Evolutionary conservation across 495 filamentous ascomycete species (phyloP), one percentile per base, ranked within the genome.

Genomic region (Letharia columbiana): DNA sequence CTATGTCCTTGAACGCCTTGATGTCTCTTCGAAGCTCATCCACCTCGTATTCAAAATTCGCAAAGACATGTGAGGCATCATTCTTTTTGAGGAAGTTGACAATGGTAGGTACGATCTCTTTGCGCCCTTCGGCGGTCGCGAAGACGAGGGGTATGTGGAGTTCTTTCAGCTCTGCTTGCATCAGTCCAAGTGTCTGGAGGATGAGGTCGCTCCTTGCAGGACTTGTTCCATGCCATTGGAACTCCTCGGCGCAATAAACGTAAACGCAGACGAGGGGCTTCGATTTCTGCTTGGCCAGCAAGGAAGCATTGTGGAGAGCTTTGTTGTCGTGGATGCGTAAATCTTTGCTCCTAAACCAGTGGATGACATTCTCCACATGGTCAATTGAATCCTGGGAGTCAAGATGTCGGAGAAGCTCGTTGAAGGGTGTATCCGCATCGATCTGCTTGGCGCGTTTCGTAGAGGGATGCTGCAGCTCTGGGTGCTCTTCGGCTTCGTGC

Each of bases 1-100:
- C 67, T 5, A 73, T 49, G 0, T 70, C 64, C 45, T 74, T 66
- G 4, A 77, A 67, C 8, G 79, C 65, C 42, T 74, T 72, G 64
- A 76, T 73, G 31, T 80, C 78, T 7, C 78, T 67, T 62, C 87
- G 75, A 41, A 91, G 71, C 75, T 92, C 89, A 69, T 92, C 89
- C 13, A 90, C 87, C 73, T 92, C 89, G 72, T 91, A 91, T 70
- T 92, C 89, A 47, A 87, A 81, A 67, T 91, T 89, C 28, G 85
- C 83, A 66, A 82, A 91, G 11, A 91, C 47, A 67, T 90, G 87
- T 2, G 71, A 74, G 10, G 76, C 66, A 18, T 73, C 68, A 44
- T 80, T 71, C 31, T 77, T 70, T 45, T 71, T 71, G 9, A 77
- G 42, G 44, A 80, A 80, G n/a, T 77, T 64, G 56, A 73, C 60